These are phyloP conservation scores for Harringtonia aguacate DNA, from an alignment of 2,329 filamentous ascomycete species.

Conservation along the genomic window DNA sequence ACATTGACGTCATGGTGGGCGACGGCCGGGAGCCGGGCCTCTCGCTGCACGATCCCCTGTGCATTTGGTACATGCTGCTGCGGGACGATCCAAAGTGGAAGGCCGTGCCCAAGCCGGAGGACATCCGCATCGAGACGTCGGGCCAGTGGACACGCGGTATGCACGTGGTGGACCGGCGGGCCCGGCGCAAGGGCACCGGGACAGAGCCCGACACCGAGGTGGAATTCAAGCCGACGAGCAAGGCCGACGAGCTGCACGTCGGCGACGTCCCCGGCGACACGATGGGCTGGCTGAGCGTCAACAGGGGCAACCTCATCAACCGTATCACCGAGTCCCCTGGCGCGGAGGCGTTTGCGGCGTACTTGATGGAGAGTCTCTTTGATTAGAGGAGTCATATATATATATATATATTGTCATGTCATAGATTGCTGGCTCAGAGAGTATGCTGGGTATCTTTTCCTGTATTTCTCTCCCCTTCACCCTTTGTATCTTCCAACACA, in stretches of 20 bases:
- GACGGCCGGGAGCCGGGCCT: slow-evolving; percentile 48
- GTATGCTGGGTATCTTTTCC: neutral
- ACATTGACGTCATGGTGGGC: slow-evolving; percentile 52
- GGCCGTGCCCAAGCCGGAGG: slow-evolving; percentile 50
- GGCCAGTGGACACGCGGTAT: slow-evolving; percentile 95
- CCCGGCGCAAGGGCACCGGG: slow-evolving; percentile 39
- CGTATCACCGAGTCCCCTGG: slow-evolving; percentile 63
- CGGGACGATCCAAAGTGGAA: slow-evolving; percentile 48
- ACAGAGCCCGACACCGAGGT: neutral
- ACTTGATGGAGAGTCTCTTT: slow-evolving; percentile 58
- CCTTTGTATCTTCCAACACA: too few species aligned
- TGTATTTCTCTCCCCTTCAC: neutral
- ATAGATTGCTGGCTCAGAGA: neutral
- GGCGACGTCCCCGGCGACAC: slow-evolving; percentile 58
- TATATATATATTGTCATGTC: neutral
- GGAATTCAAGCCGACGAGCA: slow-evolving; percentile 27
- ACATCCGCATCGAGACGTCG: slow-evolving; percentile 78
- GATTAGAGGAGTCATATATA: slow-evolving; percentile 12
- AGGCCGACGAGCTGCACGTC: slow-evolving; percentile 33
- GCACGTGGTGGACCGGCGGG: slow-evolving; percentile 71
- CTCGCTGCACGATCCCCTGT: slow-evolving; percentile 67
- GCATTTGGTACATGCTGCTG: slow-evolving; percentile 68
- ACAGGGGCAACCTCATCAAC: slow-evolving; percentile 69
- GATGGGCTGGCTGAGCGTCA: slow-evolving; percentile 62
- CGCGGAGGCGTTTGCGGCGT: slow-evolving; percentile 51